These are phyloP conservation scores for Oryza meyeriana DNA, from an alignment of 176 grass and related monocot genomes.

Conservation along the genomic window DNA sequence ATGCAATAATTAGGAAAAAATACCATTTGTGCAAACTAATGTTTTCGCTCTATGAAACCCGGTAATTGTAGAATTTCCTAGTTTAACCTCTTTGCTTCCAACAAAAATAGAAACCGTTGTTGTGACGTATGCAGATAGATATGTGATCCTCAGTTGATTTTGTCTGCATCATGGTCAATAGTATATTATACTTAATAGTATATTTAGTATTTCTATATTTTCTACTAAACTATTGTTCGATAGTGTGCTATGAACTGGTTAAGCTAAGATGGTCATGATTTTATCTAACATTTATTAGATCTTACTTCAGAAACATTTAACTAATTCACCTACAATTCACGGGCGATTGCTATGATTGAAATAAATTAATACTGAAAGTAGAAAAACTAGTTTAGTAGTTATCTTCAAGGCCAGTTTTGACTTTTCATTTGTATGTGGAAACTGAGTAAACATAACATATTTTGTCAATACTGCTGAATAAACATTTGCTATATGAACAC, in stretches of 20 bases:
- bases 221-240: slow-evolving; percentile 4
- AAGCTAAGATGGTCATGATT: neutral
- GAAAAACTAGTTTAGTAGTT: neutral
- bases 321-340: neutral
- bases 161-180: neutral
- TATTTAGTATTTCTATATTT: slow-evolving; percentile 13
- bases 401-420: neutral
- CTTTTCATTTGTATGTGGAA: neutral
- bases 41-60: neutral
- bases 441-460: slow-evolving; percentile 8
- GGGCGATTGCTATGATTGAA: neutral
- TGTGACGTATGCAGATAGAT: neutral
- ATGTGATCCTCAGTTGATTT: neutral
- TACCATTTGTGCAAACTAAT: neutral
- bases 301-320: neutral
- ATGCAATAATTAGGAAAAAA: slow-evolving; percentile 20
- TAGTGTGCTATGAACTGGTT: neutral
- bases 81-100: neutral
- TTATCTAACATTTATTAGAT: slow-evolving; percentile 8
- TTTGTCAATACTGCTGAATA: neutral
- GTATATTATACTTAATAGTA: neutral
- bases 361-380: neutral
- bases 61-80: neutral
- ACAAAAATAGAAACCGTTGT: neutral
- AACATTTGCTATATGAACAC: neutral